A percentile compares a stretch with the other conserved stretches of the same genome.
phyloP scores from a whole-genome alignment of 148 eudicot species.

The Vaccinium darrowii region DNA sequence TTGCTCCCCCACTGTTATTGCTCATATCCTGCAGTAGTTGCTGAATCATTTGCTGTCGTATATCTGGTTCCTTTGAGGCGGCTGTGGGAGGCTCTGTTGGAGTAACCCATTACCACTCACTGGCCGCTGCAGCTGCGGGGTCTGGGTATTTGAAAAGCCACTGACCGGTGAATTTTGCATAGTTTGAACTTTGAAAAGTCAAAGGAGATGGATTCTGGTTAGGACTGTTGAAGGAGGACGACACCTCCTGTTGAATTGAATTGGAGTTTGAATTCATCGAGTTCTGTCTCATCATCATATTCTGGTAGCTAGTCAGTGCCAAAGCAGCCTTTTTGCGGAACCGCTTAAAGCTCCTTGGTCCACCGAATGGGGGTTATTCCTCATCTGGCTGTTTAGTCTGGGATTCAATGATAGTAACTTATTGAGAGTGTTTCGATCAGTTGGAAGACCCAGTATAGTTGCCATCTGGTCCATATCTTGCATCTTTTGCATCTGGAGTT shows the following conservation, averaged over 20 bases:
- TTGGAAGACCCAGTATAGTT: conserved; percentile 58
- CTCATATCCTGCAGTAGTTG: conserved; percentile 41
- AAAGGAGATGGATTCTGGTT: conserved; percentile 38
- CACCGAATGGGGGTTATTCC: conserved; percentile 38
- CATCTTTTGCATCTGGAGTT: conserved; percentile 65
- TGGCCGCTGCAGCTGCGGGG: conserved; percentile 32
- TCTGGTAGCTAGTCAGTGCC: conserved; percentile 62
- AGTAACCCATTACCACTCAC: conserved; percentile 26
- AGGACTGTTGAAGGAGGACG: conserved; percentile 50
- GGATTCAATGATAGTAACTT: conserved; percentile 65
- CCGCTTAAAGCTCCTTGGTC: conserved; percentile 56
- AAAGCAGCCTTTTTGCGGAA: conserved; percentile 64
- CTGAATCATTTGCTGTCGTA: conserved; percentile 71
- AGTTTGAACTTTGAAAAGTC: conserved; percentile 28
- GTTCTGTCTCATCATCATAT: conserved; percentile 62
- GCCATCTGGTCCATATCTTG: conserved; percentile 66
- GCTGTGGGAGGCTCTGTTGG: conserved; percentile 39
- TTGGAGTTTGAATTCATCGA: conserved; percentile 56
- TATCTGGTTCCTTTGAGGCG: conserved; percentile 41
- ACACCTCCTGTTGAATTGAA: conserved; percentile 55
- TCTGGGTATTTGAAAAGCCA: conserved; percentile 39
- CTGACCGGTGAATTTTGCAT: conserved; percentile 34
- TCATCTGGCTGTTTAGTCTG: conserved; percentile 44
- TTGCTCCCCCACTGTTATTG: conserved; percentile 27
- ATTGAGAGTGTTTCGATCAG: conserved; percentile 56